phyloP scores from a whole-genome alignment of 1,139 yeast genomes.

The Kurtzmaniella quercitrusa region DNA sequence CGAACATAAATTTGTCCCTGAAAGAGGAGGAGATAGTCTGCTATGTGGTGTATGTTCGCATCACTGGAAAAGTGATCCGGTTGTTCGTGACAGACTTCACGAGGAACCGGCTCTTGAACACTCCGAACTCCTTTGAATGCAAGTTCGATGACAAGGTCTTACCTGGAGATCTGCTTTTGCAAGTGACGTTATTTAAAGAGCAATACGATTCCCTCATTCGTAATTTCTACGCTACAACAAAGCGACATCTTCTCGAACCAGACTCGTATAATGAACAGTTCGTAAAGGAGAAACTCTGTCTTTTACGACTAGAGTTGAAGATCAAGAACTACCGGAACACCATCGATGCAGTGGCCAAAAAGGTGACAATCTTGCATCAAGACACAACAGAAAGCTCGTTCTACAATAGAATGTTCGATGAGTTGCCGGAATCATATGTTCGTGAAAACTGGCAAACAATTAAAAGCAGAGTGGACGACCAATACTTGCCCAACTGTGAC shows the following conservation, averaged over 20 bases:
- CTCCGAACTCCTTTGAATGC: slow-evolving; percentile 1
- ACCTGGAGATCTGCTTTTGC: slow-evolving; percentile 10
- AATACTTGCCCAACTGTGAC: slow-evolving; percentile 1
- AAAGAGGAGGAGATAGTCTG: slow-evolving; percentile 2
- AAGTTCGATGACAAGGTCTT: slow-evolving; percentile 1
- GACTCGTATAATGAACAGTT: slow-evolving; percentile 5
- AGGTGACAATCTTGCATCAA: background rate
- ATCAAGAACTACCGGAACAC: slow-evolving; percentile 4
- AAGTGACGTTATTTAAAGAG: slow-evolving; percentile 11
- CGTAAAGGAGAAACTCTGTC: slow-evolving; percentile 6
- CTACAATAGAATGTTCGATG: slow-evolving; percentile 1
- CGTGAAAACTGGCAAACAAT: background rate
- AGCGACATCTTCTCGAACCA: slow-evolving; percentile 6
- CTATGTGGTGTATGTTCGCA: slow-evolving; percentile 2
- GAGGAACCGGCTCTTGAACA: slow-evolving; percentile 8
- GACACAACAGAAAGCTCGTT: background rate
- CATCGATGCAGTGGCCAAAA: slow-evolving; percentile 3
- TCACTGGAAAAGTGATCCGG: slow-evolving; percentile 4
- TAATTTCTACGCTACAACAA: slow-evolving; percentile 5
- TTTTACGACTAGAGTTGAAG: slow-evolving; percentile 7
- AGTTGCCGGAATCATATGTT: background rate
- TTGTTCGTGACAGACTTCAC: slow-evolving; percentile 21
- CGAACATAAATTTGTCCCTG: background rate
- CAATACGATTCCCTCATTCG: slow-evolving; percentile 6
- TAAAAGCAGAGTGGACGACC: background rate